Base-by-base conservation (phyloP, 129 eudicot genomes). In the Flaveria robusta region DNA sequence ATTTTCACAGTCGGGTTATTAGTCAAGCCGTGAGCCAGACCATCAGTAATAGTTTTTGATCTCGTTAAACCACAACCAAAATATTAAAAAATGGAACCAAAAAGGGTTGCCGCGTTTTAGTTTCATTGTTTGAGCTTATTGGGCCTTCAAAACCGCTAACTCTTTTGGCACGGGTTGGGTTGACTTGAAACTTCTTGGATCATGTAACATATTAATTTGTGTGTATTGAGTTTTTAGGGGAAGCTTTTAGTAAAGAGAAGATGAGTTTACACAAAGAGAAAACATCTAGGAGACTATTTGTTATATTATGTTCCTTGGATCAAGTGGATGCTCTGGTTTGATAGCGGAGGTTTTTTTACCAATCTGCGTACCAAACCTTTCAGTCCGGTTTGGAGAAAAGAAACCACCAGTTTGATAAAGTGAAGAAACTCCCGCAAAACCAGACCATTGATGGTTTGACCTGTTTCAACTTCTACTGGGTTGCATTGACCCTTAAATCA, bases 291-390 rank as follows among this genome's bases (percentile, higher is more conserved):
- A 14, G 41, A 5, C 12, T 26, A 59, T 60, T 60, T 9, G 18
- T 60, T 60, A 10, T 60, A 39, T 60, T 60, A 60, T 60, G 27
- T 60, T 60, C 26, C 67, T 60, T 13, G 67, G 41, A 26, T 60
- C 14, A 24, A 60, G 18, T 60, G 66, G 5, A 60, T 1, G 41
- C 9, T 2, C 67, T 0, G 67, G 67, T 26, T 60, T 27, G 67
- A 60, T 60, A 60, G 7, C n/a, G 9, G 19, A 60, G 67, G 9
- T 29, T 26, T 60, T 27, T 24, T 24, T 24, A 26, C 41, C 41
- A 29, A 24, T 60, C 37, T 8, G 10, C 64, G 9, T 56, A 56
- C 64, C 64, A 56, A 9, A 22, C 14, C 29, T 12, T 22, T 56
- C 64, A 56, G 64, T 22, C 15, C 14, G 12, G 15, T 20, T 20